phyloP scores from a whole-genome alignment of 2,329 filamentous ascomycete genomes.

The Dothiorella sarmentorum region DNA sequence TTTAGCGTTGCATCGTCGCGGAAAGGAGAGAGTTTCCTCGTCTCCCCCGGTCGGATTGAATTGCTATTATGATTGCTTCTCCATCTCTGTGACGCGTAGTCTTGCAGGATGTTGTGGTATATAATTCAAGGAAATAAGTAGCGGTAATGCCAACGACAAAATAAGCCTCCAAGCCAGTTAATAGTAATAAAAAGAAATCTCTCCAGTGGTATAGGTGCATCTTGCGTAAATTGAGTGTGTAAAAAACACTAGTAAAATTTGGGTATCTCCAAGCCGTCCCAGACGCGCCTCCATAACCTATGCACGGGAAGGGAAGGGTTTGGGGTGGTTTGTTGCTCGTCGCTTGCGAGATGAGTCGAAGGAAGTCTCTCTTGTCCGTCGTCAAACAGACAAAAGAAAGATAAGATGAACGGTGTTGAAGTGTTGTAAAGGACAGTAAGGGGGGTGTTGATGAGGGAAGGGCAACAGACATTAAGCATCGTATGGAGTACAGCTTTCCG shows the following conservation, averaged over 20 bases:
- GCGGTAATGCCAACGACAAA: neutral
- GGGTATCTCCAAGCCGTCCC: conserved; percentile 18
- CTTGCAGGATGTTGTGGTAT: neutral
- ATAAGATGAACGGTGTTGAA: neutral
- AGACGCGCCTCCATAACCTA: conserved; percentile 14
- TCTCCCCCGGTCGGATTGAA: neutral
- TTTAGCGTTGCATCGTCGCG: neutral
- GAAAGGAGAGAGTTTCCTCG: neutral
- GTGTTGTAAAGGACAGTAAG: conserved; percentile 7
- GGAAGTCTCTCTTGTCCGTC: neutral
- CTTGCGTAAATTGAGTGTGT: conserved; percentile 13
- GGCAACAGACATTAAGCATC: conserved; percentile 17
- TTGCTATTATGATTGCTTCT: neutral
- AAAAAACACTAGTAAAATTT: conserved; percentile 14
- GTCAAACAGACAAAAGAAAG: neutral
- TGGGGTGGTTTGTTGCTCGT: conserved; percentile 4
- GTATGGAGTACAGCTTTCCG: conserved; percentile 14
- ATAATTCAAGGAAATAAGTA: neutral
- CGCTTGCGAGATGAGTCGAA: conserved; percentile 14
- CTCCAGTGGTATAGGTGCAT: neutral
- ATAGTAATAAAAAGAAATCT: neutral
- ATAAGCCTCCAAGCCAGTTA: conserved; percentile 3
- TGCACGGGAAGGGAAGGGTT: neutral
- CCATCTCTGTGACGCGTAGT: neutral
- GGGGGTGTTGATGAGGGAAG: neutral